Evolutionary conservation across 768 basidiomycete genomes (phyloP).

Genomic region (Tylopilus intermedius): DNA sequence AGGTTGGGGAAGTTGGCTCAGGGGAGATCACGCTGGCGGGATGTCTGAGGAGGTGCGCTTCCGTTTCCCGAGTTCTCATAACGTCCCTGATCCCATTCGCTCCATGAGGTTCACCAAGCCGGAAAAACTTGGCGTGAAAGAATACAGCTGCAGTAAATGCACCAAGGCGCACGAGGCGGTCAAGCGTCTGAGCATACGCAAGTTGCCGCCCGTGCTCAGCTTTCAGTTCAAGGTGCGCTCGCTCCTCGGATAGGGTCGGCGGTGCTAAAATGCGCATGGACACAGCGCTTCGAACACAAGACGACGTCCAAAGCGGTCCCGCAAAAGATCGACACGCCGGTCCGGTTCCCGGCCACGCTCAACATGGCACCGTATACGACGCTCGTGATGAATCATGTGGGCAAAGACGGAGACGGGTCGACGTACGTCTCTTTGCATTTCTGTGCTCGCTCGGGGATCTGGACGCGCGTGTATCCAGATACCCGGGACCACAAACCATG

Average conservation of each 20-base stretch:
- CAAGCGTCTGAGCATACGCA: conserved; percentile 79
- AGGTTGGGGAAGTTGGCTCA: conserved; percentile 38
- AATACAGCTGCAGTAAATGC: conserved; percentile 83
- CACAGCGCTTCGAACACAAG: conserved; percentile 93
- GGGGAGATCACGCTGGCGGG: conserved; percentile 67
- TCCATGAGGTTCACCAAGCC: conserved; percentile 70
- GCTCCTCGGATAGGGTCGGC: not conserved
- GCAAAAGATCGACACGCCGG: conserved; percentile 78
- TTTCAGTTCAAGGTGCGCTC: conserved; percentile 81
- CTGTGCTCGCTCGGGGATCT: not conserved
- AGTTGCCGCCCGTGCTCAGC: conserved; percentile 83
- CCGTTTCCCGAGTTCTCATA: not conserved
- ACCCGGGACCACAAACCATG: conserved; percentile 57
- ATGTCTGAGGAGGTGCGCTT: conserved; percentile 64
- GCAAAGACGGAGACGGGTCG: conserved; percentile 36
- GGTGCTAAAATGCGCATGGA: not conserved
- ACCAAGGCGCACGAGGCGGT: conserved; percentile 72
- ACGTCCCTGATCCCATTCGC: not conserved
- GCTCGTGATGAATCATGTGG: conserved; percentile 46
- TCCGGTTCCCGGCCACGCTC: conserved; percentile 76
- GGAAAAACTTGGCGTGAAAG: conserved; percentile 77
- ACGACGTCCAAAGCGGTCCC: conserved; percentile 65
- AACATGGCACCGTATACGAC: conserved; percentile 90
- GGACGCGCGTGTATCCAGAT: conserved; percentile 23
- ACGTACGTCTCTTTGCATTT: conserved; percentile 20